Conservation (phyloP, 2,329 filamentous ascomycete species). For the Calycina marina region DNA sequence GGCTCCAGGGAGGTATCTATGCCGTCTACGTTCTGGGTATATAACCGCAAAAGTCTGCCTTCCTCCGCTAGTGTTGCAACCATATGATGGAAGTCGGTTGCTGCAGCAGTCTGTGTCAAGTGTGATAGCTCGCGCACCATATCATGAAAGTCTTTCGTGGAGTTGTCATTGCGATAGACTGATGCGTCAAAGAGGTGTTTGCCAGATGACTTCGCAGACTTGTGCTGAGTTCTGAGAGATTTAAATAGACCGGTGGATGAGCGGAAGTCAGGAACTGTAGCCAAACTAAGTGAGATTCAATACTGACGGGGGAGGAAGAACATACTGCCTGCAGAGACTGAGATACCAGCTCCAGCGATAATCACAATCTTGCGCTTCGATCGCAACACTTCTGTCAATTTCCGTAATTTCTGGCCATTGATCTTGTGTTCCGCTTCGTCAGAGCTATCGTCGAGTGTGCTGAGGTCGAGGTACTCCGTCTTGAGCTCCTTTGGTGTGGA, state of each 20-base stretch:
- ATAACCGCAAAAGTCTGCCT: conserved; percentile 74
- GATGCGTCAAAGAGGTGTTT: conserved; percentile 96
- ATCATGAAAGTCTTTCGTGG: conserved; percentile 82
- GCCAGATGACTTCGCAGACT: conserved; percentile 70
- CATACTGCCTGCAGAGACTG: conserved; percentile 83
- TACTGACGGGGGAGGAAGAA: conserved; percentile 20
- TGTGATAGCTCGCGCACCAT: conserved; percentile 87
- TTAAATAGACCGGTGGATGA: conserved; percentile 83
- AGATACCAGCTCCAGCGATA: conserved; percentile 91
- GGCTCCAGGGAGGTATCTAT: conserved; percentile 77
- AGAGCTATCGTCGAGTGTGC: conserved; percentile 30
- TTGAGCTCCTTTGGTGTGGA: conserved; percentile 52
- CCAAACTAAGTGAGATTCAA: conserved; percentile 7
- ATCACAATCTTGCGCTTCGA: conserved; percentile 95
- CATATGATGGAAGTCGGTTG: conserved; percentile 86
- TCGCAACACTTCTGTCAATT: conserved; percentile 59
- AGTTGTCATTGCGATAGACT: conserved; percentile 83
- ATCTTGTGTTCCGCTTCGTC: conserved; percentile 32
- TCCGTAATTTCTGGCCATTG: conserved; percentile 49
- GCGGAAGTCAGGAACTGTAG: conserved; percentile 79
- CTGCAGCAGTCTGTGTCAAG: conserved; percentile 60
- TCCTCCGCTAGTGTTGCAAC: conserved; percentile 81
- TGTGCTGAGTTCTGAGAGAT: conserved; percentile 71
- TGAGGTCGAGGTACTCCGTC: conserved; percentile 70
- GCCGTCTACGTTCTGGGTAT: conserved; percentile 94